Conservation (phyloP, 1,284 basidiomycete species). For the Lentinus polychrous region DNA sequence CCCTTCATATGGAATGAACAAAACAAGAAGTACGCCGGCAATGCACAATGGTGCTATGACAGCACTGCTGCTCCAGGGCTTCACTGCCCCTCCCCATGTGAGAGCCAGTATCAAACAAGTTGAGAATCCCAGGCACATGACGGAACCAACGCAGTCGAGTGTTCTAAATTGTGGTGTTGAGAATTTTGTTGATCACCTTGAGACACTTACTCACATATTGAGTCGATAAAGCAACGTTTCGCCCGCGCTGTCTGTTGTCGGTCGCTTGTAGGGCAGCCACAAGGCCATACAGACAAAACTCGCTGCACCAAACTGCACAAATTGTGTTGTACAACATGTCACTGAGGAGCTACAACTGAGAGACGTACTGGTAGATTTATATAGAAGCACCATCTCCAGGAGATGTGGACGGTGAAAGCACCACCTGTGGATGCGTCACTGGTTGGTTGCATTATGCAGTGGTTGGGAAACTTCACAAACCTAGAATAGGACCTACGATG, state of each 20-base stretch:
- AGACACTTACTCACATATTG: slow-evolving; percentile 2
- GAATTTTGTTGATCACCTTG: slow-evolving; percentile 5
- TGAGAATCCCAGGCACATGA: slow-evolving; percentile 19
- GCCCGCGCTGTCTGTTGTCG: neutral
- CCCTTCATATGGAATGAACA: neutral
- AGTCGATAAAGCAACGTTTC: neutral
- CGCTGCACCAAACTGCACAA: slow-evolving; percentile 17
- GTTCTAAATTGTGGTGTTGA: neutral
- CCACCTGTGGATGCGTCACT: slow-evolving; percentile 6
- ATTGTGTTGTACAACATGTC: neutral
- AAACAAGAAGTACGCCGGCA: neutral
- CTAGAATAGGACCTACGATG: slow-evolving; percentile 24
- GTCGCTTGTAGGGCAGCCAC: slow-evolving; percentile 21
- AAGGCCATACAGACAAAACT: slow-evolving; percentile 32
- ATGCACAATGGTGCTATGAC: slow-evolving; percentile 16
- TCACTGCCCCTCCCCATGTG: slow-evolving; percentile 33
- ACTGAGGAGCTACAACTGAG: neutral
- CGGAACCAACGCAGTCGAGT: slow-evolving; percentile 29
- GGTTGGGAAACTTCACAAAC: slow-evolving; percentile 12
- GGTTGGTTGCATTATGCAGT: too few species aligned
- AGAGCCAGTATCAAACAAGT: slow-evolving; percentile 32
- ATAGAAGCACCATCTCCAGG: slow-evolving; percentile 35
- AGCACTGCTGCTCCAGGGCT: slow-evolving; percentile 27
- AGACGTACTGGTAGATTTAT: slow-evolving; percentile 26
- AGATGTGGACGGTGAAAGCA: slow-evolving; percentile 19